Evolutionary conservation across 192 early-diverging fungal species (phyloP).

Genomic region (Gamsiella multidivaricata): DNA sequence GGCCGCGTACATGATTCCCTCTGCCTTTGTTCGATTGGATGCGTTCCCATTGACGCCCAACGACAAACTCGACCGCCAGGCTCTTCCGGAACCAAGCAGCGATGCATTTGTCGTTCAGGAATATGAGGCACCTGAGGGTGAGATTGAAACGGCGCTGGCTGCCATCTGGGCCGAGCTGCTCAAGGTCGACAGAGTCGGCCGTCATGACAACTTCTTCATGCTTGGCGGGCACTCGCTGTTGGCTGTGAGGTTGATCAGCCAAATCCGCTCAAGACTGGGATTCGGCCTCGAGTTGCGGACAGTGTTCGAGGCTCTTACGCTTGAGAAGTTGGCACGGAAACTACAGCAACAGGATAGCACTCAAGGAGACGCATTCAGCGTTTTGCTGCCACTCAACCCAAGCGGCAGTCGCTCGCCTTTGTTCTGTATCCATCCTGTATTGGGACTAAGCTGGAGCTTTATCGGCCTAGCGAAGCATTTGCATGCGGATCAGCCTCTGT

Average conservation of each 20-base stretch:
- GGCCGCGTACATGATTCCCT: conserved; percentile 74
- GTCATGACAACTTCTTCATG: conserved; percentile 15
- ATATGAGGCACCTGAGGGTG: conserved; percentile 21
- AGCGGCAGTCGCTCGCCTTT: conserved; percentile 18
- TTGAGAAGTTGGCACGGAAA: not conserved
- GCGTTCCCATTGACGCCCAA: conserved; percentile 29
- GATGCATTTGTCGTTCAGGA: not conserved
- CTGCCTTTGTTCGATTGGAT: conserved; percentile 36
- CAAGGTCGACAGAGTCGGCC: conserved; percentile 6
- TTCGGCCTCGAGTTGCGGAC: not conserved
- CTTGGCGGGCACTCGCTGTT: conserved; percentile 25
- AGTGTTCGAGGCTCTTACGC: conserved; percentile 12
- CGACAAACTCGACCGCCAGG: conserved; percentile 49
- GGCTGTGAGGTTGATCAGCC: conserved; percentile 13
- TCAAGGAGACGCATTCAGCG: not conserved
- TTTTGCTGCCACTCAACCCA: conserved; percentile 23
- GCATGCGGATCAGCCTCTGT: conserved; percentile 21
- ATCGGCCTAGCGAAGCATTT: conserved; percentile 9
- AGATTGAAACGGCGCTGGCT: conserved; percentile 6
- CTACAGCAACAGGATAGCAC: not conserved
- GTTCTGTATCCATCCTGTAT: conserved; percentile 30
- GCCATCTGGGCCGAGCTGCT: conserved; percentile 4
- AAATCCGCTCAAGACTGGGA: not conserved
- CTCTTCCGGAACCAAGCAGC: conserved; percentile 28
- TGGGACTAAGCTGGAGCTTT: conserved; percentile 21